Evolutionary conservation across 1,139 yeast genomes (phyloP).

Genomic region (Lodderomyces parapsilosis): DNA sequence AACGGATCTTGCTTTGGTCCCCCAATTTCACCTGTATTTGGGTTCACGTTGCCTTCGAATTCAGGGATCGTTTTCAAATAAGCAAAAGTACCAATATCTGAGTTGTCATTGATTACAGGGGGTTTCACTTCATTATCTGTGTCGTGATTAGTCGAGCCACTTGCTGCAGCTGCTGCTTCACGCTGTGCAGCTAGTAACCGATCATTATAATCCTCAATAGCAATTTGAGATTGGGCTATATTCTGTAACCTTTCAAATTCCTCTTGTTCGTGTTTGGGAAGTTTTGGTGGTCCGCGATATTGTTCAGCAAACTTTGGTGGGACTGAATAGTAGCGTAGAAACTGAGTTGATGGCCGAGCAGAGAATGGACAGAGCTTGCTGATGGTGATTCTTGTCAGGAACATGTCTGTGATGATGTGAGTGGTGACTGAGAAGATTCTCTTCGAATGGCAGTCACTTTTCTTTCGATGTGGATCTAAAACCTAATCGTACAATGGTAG

Average conservation of each 20-base stretch:
- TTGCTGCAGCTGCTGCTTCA: slow-evolving; percentile 10
- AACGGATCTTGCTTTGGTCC: slow-evolving; percentile 99
- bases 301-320: slow-evolving; percentile 26
- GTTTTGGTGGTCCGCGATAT: slow-evolving; percentile 76
- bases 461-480: too few species aligned
- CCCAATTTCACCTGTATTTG: slow-evolving; percentile 90
- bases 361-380: background rate
- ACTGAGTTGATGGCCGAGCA: background rate
- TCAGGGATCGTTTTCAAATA: slow-evolving; percentile 82
- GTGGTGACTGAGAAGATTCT: background rate
- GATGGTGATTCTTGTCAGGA: background rate
- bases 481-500: background rate
- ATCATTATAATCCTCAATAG: slow-evolving; percentile 72
- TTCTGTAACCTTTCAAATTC: slow-evolving; percentile 87
- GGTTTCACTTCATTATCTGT: slow-evolving; percentile 24
- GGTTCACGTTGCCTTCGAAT: slow-evolving; percentile 92
- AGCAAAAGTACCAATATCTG: slow-evolving; percentile 62
- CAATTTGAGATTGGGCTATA: slow-evolving; percentile 77
- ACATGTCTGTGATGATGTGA: background rate
- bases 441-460: too few species aligned
- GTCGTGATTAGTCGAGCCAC: background rate
- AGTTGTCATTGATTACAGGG: slow-evolving; percentile 19
- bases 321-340: slow-evolving; percentile 4
- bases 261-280: slow-evolving; percentile 84
- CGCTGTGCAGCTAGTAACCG: slow-evolving; percentile 22